These are phyloP conservation scores for Rubus parviflorus DNA, from an alignment of 306 rosid species.

Conservation along the genomic window DNA sequence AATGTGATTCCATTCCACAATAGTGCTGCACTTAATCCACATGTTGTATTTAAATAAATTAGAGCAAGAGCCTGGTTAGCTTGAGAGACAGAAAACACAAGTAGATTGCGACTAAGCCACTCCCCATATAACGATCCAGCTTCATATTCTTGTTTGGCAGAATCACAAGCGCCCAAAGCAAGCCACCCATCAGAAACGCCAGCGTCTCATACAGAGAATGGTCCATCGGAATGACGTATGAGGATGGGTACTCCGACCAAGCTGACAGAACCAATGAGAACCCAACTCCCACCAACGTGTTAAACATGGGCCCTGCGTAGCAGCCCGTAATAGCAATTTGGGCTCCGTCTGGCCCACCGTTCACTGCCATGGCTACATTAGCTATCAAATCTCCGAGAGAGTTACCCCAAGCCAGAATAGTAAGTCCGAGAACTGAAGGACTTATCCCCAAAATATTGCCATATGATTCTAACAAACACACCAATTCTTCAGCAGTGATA, in stretches of 20 bases:
- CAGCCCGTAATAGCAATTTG: constrained; percentile 83
- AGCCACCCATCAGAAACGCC: constrained; percentile 51
- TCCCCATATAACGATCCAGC: constrained; percentile 59
- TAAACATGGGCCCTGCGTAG: constrained; percentile 81
- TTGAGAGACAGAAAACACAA: constrained; percentile 57
- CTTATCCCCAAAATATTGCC: constrained; percentile 67
- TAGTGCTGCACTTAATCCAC: too few species aligned
- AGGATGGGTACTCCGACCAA: constrained; percentile 48
- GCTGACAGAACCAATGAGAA: constrained; percentile 54
- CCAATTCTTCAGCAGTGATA: constrained; percentile 64
- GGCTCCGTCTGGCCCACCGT: constrained; percentile 71
- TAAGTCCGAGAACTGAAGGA: constrained; percentile 78
- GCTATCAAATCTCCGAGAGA: constrained; percentile 78
- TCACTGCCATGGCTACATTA: constrained; percentile 64
- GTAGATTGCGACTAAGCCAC: constrained; percentile 59
- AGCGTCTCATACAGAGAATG: constrained; percentile 47
- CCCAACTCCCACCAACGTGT: constrained; percentile 67
- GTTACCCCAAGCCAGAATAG: constrained; percentile 95
- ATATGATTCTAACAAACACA: constrained; percentile 57
- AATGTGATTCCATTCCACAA: too few species aligned
- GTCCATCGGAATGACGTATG: constrained; percentile 47
- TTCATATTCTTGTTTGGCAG: constrained; percentile 63
- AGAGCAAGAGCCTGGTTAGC: constrained; percentile 40
- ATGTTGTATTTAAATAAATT: neutral
- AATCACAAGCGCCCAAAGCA: constrained; percentile 75